Evolutionary conservation across 371 early-diverging fungal genomes (phyloP), one percentile per base, ranked within the genome.

Genomic region (Fennellomyces sp.): DNA sequence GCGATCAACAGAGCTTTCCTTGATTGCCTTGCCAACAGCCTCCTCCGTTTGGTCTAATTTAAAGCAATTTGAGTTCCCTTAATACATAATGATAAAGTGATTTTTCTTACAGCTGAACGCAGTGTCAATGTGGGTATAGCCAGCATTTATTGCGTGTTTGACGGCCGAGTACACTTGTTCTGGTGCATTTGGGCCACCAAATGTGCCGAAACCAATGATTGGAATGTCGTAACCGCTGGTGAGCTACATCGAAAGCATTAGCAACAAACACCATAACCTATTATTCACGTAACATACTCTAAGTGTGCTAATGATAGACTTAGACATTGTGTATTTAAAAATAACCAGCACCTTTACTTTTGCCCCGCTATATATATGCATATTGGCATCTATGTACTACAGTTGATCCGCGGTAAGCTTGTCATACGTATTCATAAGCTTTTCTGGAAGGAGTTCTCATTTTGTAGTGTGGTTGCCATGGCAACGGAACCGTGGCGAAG

Each of bases 1-100:
- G 89, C 94, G 82, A 53, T 76, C 76, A 6, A 89, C 61, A 47
- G 52, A 55, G 36, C 75, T 66, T 47, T 80, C 70, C 10, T 58
- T 62, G 38, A 93, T 73, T 2, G 81, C 89, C 51, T 83, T 77
- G 30, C 95, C 95, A 38, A 94, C 80, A 30, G 89, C 89, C 33
- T 81, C 76, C 75, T 97, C 96, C 69, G 73, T 75, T 50, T 68
- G 56, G 30, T 76, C 77, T 76, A 53, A n/a, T n/a, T n/a, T n/a
- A n/a, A n/a, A n/a, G n/a, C n/a, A n/a, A n/a, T n/a, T n/a, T n/a
- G n/a, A n/a, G n/a, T n/a, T n/a, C n/a, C n/a, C n/a, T n/a, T n/a
- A n/a, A n/a, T n/a, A n/a, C n/a, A n/a, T n/a, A n/a, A n/a, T n/a
- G n/a, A n/a, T n/a, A n/a, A n/a, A n/a, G n/a, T 8, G 13, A 33